Percentiles rank a stretch among this genome's conserved stretches.
Conservation (phyloP, 2,329 filamentous ascomycete genomes). For the Erysiphe pulchra region DNA sequence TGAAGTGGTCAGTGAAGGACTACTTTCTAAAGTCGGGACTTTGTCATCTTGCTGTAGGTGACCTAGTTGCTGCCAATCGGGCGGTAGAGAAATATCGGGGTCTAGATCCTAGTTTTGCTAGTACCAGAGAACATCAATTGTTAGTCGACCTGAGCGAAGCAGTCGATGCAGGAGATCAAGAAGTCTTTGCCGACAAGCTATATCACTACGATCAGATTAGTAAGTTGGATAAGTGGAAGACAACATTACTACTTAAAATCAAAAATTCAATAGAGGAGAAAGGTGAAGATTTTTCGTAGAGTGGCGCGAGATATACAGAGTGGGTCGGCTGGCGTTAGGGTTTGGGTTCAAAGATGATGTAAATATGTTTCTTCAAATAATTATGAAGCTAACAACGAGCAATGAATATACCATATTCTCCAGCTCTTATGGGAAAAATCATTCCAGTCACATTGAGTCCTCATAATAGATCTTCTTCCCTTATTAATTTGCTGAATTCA, state of each 20-base stretch:
- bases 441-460: too few species aligned
- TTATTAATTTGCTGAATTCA: too few species aligned
- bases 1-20: conserved; percentile 86
- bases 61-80: conserved; percentile 53
- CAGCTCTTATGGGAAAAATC: too few species aligned
- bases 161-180: conserved; percentile 53
- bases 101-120: conserved; percentile 49
- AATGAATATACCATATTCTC: too few species aligned
- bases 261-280: conserved; percentile 60
- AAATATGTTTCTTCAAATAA: too few species aligned
- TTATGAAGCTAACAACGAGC: too few species aligned
- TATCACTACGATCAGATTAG: conserved; percentile 81
- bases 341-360: background rate
- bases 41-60: conserved; percentile 51
- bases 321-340: background rate
- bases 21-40: conserved; percentile 88
- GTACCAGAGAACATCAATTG: conserved; percentile 59
- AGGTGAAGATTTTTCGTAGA: conserved; percentile 39
- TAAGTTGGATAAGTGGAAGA: conserved; percentile 96
- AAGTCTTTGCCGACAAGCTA: conserved; percentile 62
- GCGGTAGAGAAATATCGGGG: conserved; percentile 66
- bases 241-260: conserved; percentile 52
- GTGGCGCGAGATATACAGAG: background rate
- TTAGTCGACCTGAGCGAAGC: conserved; percentile 51
- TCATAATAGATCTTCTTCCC: too few species aligned